Percentiles rank a stretch among this genome's conserved stretches.
phyloP scores from a whole-genome alignment of 352 stramenopile species.

The Phytophthora syringae region DNA sequence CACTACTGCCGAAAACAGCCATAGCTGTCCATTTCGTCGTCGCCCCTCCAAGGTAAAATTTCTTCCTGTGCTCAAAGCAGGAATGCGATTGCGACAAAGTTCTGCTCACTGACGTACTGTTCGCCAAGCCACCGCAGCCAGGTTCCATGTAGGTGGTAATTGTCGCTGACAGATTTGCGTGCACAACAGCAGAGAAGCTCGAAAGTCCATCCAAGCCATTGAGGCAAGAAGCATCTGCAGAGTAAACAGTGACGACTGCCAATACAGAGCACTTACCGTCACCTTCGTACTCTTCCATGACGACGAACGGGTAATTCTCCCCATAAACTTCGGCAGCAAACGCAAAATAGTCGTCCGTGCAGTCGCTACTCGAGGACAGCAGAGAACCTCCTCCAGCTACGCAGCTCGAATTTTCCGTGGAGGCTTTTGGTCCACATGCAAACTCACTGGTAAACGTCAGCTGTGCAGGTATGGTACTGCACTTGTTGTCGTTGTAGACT shows the following conservation, averaged over 20 bases:
- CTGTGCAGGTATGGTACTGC: background rate
- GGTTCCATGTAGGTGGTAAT: background rate
- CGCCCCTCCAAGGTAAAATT: background rate
- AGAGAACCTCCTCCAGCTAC: too few species aligned
- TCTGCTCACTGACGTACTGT: background rate
- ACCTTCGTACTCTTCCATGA: constrained; percentile 5
- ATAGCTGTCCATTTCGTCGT: background rate
- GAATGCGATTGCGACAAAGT: constrained; percentile 1
- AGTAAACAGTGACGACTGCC: background rate
- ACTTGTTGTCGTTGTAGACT: background rate
- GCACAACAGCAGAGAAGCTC: constrained; percentile 12
- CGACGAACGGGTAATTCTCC: background rate
- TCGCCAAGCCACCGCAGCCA: background rate
- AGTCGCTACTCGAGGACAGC: constrained; percentile 1
- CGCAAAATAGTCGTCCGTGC: constrained; percentile 1
- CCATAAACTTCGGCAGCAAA: background rate
- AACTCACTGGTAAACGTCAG: constrained; percentile 7
- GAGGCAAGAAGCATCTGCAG: constrained; percentile 3
- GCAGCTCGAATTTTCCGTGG: too few species aligned
- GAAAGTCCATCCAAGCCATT: constrained; percentile 8
- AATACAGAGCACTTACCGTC: constrained; percentile 3
- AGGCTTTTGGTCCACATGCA: background rate
- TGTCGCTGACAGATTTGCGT: constrained; percentile 1
- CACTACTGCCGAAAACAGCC: background rate
- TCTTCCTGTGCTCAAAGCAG: background rate